A percentile compares a stretch with the other conserved stretches of the same genome.
Conservation (phyloP, 495 filamentous ascomycete genomes). For the Aspergillus leporis region DNA sequence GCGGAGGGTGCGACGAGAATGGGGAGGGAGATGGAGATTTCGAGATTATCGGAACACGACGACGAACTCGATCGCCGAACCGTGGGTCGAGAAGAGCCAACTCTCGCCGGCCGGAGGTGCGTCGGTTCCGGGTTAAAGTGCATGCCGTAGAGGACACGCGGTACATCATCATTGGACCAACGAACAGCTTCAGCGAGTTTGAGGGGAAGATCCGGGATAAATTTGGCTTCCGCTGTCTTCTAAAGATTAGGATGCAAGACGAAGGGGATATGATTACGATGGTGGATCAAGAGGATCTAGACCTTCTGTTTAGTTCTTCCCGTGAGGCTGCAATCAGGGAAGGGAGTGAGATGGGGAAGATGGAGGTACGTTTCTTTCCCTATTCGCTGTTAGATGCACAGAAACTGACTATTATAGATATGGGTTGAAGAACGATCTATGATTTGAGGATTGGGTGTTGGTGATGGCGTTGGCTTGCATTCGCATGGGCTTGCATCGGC, state of each 20-base stretch:
- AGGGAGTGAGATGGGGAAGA: slow-evolving; percentile 82
- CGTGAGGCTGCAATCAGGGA: slow-evolving; percentile 70
- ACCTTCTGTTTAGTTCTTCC: slow-evolving; percentile 72
- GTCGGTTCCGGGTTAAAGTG: slow-evolving; percentile 83
- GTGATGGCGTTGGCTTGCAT: neutral
- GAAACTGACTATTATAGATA: slow-evolving; percentile 45
- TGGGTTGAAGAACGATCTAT: slow-evolving; percentile 61
- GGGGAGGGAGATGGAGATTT: slow-evolving; percentile 69
- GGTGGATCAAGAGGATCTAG: slow-evolving; percentile 94
- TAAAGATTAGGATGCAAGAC: slow-evolving; percentile 86
- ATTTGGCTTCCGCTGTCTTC: slow-evolving; percentile 66
- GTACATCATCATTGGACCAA: slow-evolving; percentile 81
- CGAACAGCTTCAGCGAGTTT: slow-evolving; percentile 73
- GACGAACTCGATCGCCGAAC: slow-evolving; percentile 31
- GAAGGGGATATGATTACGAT: slow-evolving; percentile 93
- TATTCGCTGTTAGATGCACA: neutral
- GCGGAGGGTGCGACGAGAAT: slow-evolving; percentile 64
- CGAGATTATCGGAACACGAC: slow-evolving; percentile 65
- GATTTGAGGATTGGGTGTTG: slow-evolving; percentile 24
- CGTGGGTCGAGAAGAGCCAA: slow-evolving; percentile 31
- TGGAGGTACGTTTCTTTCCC: slow-evolving; percentile 71
- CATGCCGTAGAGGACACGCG: slow-evolving; percentile 85
- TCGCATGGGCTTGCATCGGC: slow-evolving; percentile 3
- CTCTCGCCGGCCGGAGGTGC: slow-evolving; percentile 42
- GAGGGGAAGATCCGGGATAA: slow-evolving; percentile 78